Conservation (phyloP, 352 stramenopile genomes). For the Pythium guiyangense region DNA sequence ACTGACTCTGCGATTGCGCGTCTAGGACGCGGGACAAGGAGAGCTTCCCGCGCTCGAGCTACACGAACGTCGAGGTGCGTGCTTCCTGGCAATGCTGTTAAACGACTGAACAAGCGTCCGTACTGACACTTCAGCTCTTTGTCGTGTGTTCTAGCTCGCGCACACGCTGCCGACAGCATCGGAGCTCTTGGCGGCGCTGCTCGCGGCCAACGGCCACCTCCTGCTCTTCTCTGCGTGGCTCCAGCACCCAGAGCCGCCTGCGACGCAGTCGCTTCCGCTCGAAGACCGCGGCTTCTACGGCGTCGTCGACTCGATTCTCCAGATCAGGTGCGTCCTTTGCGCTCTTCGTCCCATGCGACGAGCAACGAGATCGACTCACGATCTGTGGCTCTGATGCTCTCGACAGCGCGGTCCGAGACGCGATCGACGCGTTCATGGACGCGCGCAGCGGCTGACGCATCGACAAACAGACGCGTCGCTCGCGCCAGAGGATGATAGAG, state of each 20-base stretch:
- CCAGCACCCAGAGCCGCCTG: conserved; percentile 66
- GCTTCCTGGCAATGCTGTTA: neutral
- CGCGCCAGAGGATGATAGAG: neutral
- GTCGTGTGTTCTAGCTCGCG: too few species aligned
- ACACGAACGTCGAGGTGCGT: conserved; percentile 61
- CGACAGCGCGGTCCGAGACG: conserved; percentile 45
- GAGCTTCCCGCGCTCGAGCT: conserved; percentile 73
- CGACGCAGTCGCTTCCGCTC: conserved; percentile 56
- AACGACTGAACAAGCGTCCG: too few species aligned
- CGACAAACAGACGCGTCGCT: neutral
- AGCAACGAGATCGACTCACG: neutral
- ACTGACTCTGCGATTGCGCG: too few species aligned
- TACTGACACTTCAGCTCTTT: too few species aligned
- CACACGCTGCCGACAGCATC: conserved; percentile 24
- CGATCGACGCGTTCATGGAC: conserved; percentile 69
- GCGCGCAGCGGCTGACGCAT: neutral
- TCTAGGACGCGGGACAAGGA: conserved; percentile 78
- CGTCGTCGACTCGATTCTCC: conserved; percentile 67
- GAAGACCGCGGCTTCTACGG: conserved; percentile 70
- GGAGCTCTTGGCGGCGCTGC: conserved; percentile 23
- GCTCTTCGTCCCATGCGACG: too few species aligned
- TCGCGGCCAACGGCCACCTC: conserved; percentile 53
- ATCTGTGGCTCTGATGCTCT: conserved; percentile 3
- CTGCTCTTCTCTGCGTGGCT: conserved; percentile 70
- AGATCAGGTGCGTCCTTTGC: conserved; percentile 51